A percentile compares a stretch with the other conserved stretches of the same genome.
Evolutionary conservation across 306 rosid species (phyloP).

Genomic region (Prunus armeniaca): DNA sequence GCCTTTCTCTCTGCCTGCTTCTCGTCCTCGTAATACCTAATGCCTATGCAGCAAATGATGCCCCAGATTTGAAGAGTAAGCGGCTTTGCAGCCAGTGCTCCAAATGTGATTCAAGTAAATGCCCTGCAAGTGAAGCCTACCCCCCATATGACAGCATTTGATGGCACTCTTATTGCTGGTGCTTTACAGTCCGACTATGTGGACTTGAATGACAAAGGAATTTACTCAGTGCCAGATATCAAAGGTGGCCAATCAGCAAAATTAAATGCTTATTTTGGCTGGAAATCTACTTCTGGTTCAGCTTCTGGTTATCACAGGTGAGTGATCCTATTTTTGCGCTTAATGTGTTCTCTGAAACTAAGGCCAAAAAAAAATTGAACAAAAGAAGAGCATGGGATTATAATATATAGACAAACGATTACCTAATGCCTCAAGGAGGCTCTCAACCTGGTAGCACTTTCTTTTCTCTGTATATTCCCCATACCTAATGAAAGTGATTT

Average conservation of each 20-base stretch:
- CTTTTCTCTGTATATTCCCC: not conserved
- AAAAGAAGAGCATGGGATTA: not conserved
- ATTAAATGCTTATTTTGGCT: constrained; percentile 35
- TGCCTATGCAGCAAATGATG: not conserved
- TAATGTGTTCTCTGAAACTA: not conserved
- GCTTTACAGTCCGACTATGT: constrained; percentile 39
- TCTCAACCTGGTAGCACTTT: not conserved
- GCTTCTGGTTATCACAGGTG: constrained; percentile 35
- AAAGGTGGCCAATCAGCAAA: constrained; percentile 33
- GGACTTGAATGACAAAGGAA: constrained; percentile 24
- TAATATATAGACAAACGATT: not conserved
- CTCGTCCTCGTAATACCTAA: not conserved
- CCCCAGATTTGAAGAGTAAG: constrained; percentile 21
- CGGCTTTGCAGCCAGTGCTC: constrained; percentile 34
- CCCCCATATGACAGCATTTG: constrained; percentile 41
- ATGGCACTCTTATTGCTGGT: constrained; percentile 31
- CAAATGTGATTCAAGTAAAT: constrained; percentile 26
- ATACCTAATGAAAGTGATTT: not conserved
- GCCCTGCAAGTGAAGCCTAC: constrained; percentile 32
- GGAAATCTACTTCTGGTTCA: constrained; percentile 40
- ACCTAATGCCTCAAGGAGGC: constrained; percentile 6
- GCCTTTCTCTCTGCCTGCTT: constrained; percentile 8
- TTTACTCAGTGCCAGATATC: constrained; percentile 34
- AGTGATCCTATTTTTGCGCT: not conserved
- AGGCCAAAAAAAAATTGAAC: not conserved